These are phyloP conservation scores for Melastoma malabathricum DNA, from an alignment of 345 rosid species.

Conservation along the genomic window DNA sequence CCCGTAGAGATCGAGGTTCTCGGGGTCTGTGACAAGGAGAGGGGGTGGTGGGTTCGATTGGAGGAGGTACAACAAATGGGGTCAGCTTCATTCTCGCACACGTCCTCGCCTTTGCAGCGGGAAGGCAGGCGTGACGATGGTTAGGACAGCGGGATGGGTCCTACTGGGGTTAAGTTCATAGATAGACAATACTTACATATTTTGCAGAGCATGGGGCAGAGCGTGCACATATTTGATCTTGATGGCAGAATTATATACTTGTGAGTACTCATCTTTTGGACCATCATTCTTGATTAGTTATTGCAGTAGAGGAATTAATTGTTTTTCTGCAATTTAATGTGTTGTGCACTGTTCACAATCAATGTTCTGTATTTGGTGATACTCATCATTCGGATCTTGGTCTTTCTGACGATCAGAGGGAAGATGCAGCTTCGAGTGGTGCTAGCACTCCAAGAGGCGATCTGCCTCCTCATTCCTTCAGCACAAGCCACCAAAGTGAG, in stretches of 20 bases:
- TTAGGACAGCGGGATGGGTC: constrained; percentile 22
- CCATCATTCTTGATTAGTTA: neutral
- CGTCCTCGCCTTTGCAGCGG: constrained; percentile 69
- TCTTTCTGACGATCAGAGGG: constrained; percentile 57
- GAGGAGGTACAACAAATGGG: constrained; percentile 24
- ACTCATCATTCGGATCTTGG: constrained; percentile 58
- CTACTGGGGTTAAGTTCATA: constrained; percentile 46
- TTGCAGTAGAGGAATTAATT: neutral
- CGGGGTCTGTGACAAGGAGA: constrained; percentile 22
- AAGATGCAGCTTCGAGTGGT: constrained; percentile 75
- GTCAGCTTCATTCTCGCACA: constrained; percentile 50
- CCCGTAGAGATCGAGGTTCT: constrained; percentile 38
- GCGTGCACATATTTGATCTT: constrained; percentile 69
- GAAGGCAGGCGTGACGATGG: constrained; percentile 36
- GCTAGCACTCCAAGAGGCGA: constrained; percentile 90
- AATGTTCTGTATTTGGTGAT: constrained; percentile 29
- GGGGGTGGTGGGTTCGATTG: constrained; percentile 21
- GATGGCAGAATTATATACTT: constrained; percentile 60
- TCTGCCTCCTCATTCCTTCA: constrained; percentile 39
- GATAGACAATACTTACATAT: constrained; percentile 72
- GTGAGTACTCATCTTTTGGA: constrained; percentile 22
- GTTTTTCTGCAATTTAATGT: neutral
- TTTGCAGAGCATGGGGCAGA: constrained; percentile 86
- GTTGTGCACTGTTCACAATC: neutral
- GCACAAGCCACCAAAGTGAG: constrained; percentile 38